phyloP scores from a whole-genome alignment of 2,329 filamentous ascomycete species.

The Talaromyces sp. region DNA sequence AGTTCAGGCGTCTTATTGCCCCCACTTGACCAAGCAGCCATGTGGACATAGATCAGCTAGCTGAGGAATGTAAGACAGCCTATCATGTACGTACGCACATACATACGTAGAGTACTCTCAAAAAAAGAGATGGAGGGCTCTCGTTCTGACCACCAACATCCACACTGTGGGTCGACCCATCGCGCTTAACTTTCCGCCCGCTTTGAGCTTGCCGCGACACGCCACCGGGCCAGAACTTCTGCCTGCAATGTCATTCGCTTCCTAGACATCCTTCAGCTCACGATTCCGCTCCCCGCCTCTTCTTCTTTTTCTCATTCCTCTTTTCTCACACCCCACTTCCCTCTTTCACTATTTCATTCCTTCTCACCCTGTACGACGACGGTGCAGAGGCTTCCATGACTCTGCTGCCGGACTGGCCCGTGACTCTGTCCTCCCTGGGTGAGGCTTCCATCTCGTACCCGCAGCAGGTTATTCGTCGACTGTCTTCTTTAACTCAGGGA shows the following conservation, averaged over 20 bases:
- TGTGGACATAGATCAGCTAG: background rate
- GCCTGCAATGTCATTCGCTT: background rate
- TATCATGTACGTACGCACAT: background rate
- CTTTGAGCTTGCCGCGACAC: constrained; percentile 9
- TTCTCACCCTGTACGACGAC: background rate
- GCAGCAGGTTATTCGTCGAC: constrained; percentile 31
- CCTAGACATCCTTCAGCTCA: background rate
- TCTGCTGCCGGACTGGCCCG: constrained; percentile 31
- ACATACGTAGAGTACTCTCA: background rate
- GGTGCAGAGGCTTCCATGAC: constrained; percentile 32
- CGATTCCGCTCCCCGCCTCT: background rate
- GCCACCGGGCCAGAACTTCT: background rate
- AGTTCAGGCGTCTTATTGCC: background rate
- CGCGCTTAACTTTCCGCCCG: constrained; percentile 8
- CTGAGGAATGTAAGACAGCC: background rate
- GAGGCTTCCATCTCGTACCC: constrained; percentile 41
- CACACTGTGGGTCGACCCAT: too few relatives aligned
- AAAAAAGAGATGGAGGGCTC: background rate
- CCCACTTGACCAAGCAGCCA: constrained; percentile 2
- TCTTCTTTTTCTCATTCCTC: background rate
- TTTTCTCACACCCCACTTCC: background rate
- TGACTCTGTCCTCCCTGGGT: constrained; percentile 38
- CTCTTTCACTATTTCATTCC: background rate
- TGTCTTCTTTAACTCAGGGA: constrained; percentile 23
- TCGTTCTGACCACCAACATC: background rate